Base-by-base conservation (phyloP, 2,329 filamentous ascomycete genomes). In the Verticillium dahliae region DNA sequence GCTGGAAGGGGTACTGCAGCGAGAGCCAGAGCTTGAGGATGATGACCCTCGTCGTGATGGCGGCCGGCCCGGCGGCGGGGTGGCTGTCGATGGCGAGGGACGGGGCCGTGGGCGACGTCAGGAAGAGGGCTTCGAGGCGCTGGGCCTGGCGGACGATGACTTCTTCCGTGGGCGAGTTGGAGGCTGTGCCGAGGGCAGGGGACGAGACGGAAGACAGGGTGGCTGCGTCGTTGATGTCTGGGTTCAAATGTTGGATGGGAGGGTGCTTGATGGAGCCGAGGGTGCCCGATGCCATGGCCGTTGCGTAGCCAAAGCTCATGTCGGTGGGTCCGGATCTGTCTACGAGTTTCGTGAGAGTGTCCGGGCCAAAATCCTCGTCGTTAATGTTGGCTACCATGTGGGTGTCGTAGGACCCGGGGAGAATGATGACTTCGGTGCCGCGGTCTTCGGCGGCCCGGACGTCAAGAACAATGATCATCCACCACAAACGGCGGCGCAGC, bases 391-490 rank as follows among this genome's bases (percentile, higher is more conserved):
- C 74, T 0, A 83, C 83, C 6, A 80, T 68, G 3, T 71, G 72
- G 1, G 81, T 82, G 65, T 82, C 78, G 64, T 78, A 81, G 13
- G 70, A 71, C n/a, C 74, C 70, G 5, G 69, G 68, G 9, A 76
- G 70, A 6, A 83, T 73, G n/a, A 77, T 72, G 11, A 77, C 72
- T 15, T 73, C 77, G 1, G 78, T 76, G 11, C 84, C 84, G 3
- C 82, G 78, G 58, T 85, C 78, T 66, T 86, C 82, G 6, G 82
- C 78, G 1, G 79, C 78, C 7, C 81, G 79, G 34, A 80, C 75
- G 65, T 89, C 86, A 1, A 88, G 76, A n/a, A 85, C 78, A 35
- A 86, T 70, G n/a, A 89, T 79, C 65, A 87, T 83, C 74, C 83
- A 84, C 81, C 85, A 89, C 0, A 88, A 69, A 2, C 86, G 78